Evolutionary conservation across 2,329 filamentous ascomycete genomes (phyloP).

Genomic region (Coniosporium tulheliwenetii): DNA sequence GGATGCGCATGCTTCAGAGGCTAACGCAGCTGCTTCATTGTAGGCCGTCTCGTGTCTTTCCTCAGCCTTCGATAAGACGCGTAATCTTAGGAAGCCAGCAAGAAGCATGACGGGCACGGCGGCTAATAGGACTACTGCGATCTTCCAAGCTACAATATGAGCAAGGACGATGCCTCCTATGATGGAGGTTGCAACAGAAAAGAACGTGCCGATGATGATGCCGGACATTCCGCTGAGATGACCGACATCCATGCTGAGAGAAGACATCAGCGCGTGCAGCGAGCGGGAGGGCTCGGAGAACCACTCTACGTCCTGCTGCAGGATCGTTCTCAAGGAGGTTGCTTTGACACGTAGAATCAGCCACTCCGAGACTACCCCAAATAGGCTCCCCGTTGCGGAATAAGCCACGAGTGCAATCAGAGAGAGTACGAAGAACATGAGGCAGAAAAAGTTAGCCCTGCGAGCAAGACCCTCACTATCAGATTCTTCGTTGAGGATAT

Average conservation of each 20-base stretch:
- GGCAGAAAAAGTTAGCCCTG: constrained; percentile 73
- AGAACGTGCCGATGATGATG: constrained; percentile 69
- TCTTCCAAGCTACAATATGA: constrained; percentile 68
- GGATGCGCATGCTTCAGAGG: constrained; percentile 83
- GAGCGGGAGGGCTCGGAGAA: constrained; percentile 86
- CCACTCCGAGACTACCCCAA: constrained; percentile 75
- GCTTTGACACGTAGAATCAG: constrained; percentile 73
- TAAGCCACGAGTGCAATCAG: constrained; percentile 58
- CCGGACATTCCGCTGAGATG: constrained; percentile 84
- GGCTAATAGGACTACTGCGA: constrained; percentile 67
- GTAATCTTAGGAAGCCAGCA: constrained; percentile 81
- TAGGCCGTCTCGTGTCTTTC: constrained; percentile 66
- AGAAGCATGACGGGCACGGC: constrained; percentile 62
- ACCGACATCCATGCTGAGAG: constrained; percentile 78
- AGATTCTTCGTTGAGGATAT: constrained; percentile 25
- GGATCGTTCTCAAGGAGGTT: constrained; percentile 67
- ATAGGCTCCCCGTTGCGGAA: constrained; percentile 51
- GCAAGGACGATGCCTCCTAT: constrained; percentile 55
- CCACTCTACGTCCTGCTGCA: constrained; percentile 84
- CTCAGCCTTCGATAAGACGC: constrained; percentile 66
- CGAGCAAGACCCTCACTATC: constrained; percentile 43
- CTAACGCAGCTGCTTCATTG: constrained; percentile 66
- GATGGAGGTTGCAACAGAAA: constrained; percentile 68
- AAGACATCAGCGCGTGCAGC: constrained; percentile 73
- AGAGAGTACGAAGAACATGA: constrained; percentile 79